These are phyloP conservation scores for Arabidopsis lyrata DNA, from an alignment of 441 rosid genomes.

Conservation along the genomic window DNA sequence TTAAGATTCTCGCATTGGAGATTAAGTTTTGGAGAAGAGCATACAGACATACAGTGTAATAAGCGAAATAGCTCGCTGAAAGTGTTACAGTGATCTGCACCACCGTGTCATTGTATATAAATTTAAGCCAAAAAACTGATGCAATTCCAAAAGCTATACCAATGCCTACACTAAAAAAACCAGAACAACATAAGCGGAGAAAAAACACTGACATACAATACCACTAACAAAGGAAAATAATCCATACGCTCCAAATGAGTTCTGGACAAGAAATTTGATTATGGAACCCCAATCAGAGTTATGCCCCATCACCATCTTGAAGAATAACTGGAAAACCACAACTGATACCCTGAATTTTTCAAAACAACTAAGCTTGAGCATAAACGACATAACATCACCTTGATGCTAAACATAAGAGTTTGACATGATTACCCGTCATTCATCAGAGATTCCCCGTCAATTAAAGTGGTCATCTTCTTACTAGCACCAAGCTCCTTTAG, in stretches of 20 bases:
- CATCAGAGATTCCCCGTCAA: slow-evolving; percentile 98
- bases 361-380: slow-evolving; percentile 33
- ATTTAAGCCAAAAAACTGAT: slow-evolving; percentile 91
- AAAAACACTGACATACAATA: slow-evolving; percentile 14
- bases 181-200: slow-evolving; percentile 42
- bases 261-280: slow-evolving; percentile 71
- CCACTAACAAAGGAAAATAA: slow-evolving; percentile 28
- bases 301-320: slow-evolving; percentile 81
- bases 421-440: slow-evolving; percentile 81
- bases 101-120: slow-evolving; percentile 82
- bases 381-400: slow-evolving; percentile 26
- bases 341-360: slow-evolving; percentile 78
- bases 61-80: slow-evolving; percentile 91
- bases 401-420: slow-evolving; percentile 15
- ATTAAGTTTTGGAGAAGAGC: slow-evolving; percentile 41
- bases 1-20: slow-evolving; percentile 5
- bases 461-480: slow-evolving; percentile 87
- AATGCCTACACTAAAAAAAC: slow-evolving; percentile 74
- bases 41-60: slow-evolving; percentile 89
- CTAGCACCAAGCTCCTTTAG: slow-evolving; percentile 94
- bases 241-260: slow-evolving; percentile 88
- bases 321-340: slow-evolving; percentile 89
- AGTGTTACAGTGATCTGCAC: slow-evolving; percentile 87
- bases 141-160: slow-evolving; percentile 88
- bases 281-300: slow-evolving; percentile 63